Conservation (phyloP, 2,329 filamentous ascomycete species). For the Beauveria australis region DNA sequence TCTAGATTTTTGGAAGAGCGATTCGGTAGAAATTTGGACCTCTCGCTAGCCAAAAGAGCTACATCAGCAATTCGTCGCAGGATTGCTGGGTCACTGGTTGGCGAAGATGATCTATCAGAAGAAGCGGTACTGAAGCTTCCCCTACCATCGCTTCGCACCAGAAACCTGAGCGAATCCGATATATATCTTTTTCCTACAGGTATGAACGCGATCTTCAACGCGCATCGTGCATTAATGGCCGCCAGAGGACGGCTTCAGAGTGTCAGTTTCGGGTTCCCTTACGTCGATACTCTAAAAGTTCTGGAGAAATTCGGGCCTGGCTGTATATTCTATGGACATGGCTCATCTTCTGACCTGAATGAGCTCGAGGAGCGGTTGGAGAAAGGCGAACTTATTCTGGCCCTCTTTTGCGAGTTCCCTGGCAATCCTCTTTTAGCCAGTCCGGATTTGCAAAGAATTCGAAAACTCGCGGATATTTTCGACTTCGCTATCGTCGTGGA, state of each 20-base stretch:
- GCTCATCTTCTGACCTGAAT: conserved; percentile 69
- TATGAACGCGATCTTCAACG: conserved; percentile 92
- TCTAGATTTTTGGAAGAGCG: conserved; percentile 83
- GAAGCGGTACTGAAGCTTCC: conserved; percentile 15
- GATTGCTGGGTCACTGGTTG: conserved; percentile 77
- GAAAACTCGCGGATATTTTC: conserved; percentile 68
- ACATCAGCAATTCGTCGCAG: conserved; percentile 78
- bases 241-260: conserved; percentile 61
- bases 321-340: conserved; percentile 78
- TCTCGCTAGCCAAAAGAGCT: conserved; percentile 70
- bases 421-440: conserved; percentile 83
- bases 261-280: conserved; percentile 93
- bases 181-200: conserved; percentile 83
- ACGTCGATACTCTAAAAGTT: conserved; percentile 93
- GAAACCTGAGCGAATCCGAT: conserved; percentile 71
- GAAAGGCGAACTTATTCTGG: conserved; percentile 67
- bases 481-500: conserved; percentile 88
- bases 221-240: conserved; percentile 65
- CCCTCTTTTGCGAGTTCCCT: conserved; percentile 90
- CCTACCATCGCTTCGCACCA: conserved; percentile 40
- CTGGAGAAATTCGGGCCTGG: conserved; percentile 90
- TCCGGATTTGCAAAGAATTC: conserved; percentile 77
- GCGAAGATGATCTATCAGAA: conserved; percentile 49
- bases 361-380: conserved; percentile 67
- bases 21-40: conserved; percentile 83